Conservation (phyloP, 2,329 filamentous ascomycete genomes). For the Aschersonia sp. region DNA sequence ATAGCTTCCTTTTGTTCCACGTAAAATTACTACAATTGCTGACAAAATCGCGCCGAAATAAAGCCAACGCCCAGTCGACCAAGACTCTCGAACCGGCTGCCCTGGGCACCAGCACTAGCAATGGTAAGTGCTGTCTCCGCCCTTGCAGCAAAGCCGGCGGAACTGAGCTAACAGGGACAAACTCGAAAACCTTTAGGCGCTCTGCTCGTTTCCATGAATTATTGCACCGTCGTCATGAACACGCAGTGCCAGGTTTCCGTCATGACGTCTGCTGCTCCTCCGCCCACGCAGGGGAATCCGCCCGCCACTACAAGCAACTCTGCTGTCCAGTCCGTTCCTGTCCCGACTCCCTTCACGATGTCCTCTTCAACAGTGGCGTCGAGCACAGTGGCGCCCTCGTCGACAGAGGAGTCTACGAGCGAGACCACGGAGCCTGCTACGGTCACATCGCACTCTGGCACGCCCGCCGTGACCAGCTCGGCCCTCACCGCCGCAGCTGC, state of each 20-base stretch:
- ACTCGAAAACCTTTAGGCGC: slow-evolving; percentile 9
- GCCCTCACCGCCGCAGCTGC: slow-evolving; percentile 16
- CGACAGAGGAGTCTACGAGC: slow-evolving; percentile 4
- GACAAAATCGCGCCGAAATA: background rate
- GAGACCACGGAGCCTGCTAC: slow-evolving; percentile 1
- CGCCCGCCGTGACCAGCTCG: slow-evolving; percentile 12
- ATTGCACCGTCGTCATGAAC: slow-evolving; percentile 19
- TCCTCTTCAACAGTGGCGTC: slow-evolving; percentile 5
- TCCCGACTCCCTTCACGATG: background rate
- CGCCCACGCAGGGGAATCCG: slow-evolving; percentile 7
- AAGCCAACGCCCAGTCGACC: background rate
- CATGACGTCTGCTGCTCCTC: slow-evolving; percentile 11
- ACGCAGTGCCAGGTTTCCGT: slow-evolving; percentile 17
- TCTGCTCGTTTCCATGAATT: slow-evolving; percentile 19
- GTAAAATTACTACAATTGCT: background rate
- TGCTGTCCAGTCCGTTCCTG: background rate
- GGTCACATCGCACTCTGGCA: slow-evolving; percentile 1
- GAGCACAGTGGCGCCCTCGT: slow-evolving; percentile 1
- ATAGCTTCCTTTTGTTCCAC: background rate
- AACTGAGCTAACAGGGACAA: background rate
- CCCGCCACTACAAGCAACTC: slow-evolving; percentile 5
- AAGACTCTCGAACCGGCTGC: background rate
- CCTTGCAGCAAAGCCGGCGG: background rate
- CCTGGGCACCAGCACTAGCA: background rate
- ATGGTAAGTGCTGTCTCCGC: background rate